Conservation (phyloP, 1,139 yeast genomes). For the Protomyces inundatus region DNA sequence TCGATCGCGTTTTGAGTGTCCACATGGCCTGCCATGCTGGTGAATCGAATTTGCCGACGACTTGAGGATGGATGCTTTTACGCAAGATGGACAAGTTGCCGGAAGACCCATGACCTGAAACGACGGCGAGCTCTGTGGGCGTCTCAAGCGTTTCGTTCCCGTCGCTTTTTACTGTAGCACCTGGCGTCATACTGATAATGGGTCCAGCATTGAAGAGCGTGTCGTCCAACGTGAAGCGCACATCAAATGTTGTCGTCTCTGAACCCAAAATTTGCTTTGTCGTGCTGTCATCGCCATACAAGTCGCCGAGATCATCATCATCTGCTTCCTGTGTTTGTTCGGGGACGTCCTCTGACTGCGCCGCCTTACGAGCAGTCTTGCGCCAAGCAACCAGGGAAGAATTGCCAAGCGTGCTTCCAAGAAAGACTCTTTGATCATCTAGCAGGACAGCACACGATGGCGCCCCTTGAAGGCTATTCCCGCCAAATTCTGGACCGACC, state of each 20-base stretch:
- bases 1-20: constrained; percentile 35
- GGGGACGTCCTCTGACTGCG: constrained; percentile 1
- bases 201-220: constrained; percentile 67
- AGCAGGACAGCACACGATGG: constrained; percentile 28
- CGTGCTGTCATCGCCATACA: constrained; percentile 26
- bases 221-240: constrained; percentile 45
- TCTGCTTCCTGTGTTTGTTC: constrained; percentile 36
- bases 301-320: constrained; percentile 40
- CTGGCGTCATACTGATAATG: constrained; percentile 53
- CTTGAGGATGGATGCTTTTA: constrained; percentile 67
- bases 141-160: not conserved
- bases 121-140: constrained; percentile 54
- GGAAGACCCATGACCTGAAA: constrained; percentile 59
- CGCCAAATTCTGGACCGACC: constrained; percentile 28
- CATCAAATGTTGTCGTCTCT: constrained; percentile 24
- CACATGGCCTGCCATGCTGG: constrained; percentile 37
- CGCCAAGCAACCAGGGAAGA: constrained; percentile 43
- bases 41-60: constrained; percentile 73
- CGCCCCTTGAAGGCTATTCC: constrained; percentile 11
- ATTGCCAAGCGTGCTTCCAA: constrained; percentile 47
- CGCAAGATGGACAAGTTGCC: constrained; percentile 60
- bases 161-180: not conserved
- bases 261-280: constrained; percentile 17
- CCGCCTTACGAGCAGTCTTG: constrained; percentile 12
- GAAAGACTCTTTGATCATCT: constrained; percentile 39